Conservation (phyloP, 2,329 filamentous ascomycete species). For the Sporothrix variecibatus region DNA sequence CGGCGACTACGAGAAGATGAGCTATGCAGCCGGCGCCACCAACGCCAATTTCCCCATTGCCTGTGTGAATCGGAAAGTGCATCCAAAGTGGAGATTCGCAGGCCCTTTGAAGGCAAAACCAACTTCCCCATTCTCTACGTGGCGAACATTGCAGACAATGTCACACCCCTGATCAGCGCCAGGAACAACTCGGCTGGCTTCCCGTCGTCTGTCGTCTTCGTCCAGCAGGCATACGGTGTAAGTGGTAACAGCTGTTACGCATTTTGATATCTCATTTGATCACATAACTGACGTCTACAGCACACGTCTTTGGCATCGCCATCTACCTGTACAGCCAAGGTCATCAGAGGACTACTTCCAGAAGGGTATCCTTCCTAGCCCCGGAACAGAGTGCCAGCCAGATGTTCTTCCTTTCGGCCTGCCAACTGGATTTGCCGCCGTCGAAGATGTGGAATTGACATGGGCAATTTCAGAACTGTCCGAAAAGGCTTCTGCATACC, state of each 20-base stretch:
- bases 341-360: conserved; percentile 50
- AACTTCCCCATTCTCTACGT: conserved; percentile 49
- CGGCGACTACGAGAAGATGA: conserved; percentile 41
- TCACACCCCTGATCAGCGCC: conserved; percentile 48
- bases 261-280: too few relatives aligned
- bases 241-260: conserved; percentile 29
- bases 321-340: conserved; percentile 47
- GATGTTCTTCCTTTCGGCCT: conserved; percentile 29
- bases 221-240: conserved; percentile 55
- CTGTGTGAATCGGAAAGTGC: conserved; percentile 44
- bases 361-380: conserved; percentile 46
- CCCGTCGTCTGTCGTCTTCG: conserved; percentile 46
- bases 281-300: conserved; percentile 28
- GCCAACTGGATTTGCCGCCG: neutral
- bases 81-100: conserved; percentile 45
- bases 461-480: conserved; percentile 19
- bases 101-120: conserved; percentile 40
- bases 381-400: conserved; percentile 25
- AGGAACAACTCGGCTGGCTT: conserved; percentile 30
- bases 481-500: neutral
- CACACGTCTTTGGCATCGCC: conserved; percentile 47
- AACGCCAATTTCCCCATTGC: conserved; percentile 45
- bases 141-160: conserved; percentile 47
- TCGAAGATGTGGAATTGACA: conserved; percentile 15
- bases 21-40: conserved; percentile 47